Conservation (phyloP, 2,329 filamentous ascomycete genomes). For the Pyrenochaeta sp. region DNA sequence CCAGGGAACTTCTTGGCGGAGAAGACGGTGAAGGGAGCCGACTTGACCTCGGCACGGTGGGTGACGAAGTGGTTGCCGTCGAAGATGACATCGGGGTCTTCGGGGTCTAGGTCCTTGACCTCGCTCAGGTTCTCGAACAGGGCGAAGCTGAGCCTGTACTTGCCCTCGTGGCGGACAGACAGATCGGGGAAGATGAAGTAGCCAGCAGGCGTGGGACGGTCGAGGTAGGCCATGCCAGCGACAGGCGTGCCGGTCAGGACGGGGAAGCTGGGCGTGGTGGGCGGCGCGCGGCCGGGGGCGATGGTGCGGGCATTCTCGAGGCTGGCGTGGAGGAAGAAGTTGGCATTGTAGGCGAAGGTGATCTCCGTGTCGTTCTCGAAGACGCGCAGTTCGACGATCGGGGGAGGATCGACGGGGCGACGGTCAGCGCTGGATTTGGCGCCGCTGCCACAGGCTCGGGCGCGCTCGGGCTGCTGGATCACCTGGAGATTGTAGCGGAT, state of each 20-base stretch:
- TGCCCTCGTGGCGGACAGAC: conserved; percentile 93
- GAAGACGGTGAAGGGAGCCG: conserved; percentile 83
- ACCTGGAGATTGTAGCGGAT: conserved; percentile 85
- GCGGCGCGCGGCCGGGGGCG: conserved; percentile 76
- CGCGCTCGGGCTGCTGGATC: conserved; percentile 92
- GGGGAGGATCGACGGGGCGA: conserved; percentile 90
- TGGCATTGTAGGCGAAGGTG: conserved; percentile 92
- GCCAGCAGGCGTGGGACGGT: conserved; percentile 78
- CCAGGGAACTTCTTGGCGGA: conserved; percentile 99
- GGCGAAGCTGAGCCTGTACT: conserved; percentile 89
- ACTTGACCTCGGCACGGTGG: conserved; percentile 90
- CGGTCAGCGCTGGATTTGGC: conserved; percentile 85
- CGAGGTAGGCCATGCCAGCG: conserved; percentile 93
- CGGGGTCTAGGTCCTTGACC: conserved; percentile 74
- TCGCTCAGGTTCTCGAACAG: conserved; percentile 95
- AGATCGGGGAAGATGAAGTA: conserved; percentile 99
- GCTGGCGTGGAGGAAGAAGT: conserved; percentile 94
- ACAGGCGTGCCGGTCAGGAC: conserved; percentile 94
- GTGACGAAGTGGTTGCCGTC: conserved; percentile 68
- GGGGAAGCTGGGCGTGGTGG: conserved; percentile 72
- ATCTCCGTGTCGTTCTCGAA: conserved; percentile 73
- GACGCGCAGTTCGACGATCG: conserved; percentile 89
- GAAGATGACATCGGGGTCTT: conserved; percentile 52
- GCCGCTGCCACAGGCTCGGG: conserved; percentile 92
- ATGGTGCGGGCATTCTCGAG: conserved; percentile 85